A percentile compares a stretch with the other conserved stretches of the same genome.
Conservation (phyloP, 2,329 filamentous ascomycete genomes). For the Verticillium dahliae region DNA sequence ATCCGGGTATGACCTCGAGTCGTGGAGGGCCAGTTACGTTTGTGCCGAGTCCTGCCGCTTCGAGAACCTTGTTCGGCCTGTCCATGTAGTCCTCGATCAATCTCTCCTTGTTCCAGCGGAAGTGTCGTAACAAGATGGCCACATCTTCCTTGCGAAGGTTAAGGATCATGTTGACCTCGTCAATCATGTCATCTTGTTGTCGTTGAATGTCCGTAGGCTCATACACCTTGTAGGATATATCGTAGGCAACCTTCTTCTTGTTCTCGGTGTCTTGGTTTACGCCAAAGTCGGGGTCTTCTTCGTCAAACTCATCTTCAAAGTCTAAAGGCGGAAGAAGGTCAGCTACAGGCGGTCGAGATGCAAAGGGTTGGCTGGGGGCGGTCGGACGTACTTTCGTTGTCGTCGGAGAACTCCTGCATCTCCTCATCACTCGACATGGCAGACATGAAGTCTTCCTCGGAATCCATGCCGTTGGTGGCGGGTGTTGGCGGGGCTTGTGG, state of each 20-base stretch:
- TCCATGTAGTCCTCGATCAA: constrained; percentile 98
- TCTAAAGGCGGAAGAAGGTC: constrained; percentile 28
- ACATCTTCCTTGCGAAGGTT: constrained; percentile 84
- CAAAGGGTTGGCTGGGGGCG: constrained; percentile 4
- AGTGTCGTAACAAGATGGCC: constrained; percentile 82
- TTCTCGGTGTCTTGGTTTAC: constrained; percentile 58
- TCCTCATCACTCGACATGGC: constrained; percentile 72
- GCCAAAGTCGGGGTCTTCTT: constrained; percentile 48
- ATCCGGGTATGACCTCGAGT: constrained; percentile 66
- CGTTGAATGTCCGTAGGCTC: constrained; percentile 73
- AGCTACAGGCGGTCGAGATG: neutral
- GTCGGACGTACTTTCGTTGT: constrained; percentile 33
- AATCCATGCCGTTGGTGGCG: constrained; percentile 72
- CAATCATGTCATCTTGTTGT: constrained; percentile 79
- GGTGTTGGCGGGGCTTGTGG: constrained; percentile 50
- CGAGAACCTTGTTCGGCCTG: constrained; percentile 67
- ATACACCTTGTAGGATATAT: constrained; percentile 79
- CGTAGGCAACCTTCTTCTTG: constrained; percentile 67
- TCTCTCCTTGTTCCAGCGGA: constrained; percentile 93
- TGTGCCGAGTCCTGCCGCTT: constrained; percentile 74
- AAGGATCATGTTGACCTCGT: constrained; percentile 86
- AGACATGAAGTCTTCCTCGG: constrained; percentile 90
- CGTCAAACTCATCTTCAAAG: constrained; percentile 50
- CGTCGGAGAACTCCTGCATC: constrained; percentile 71
- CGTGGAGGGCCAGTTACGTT: constrained; percentile 56